Percentiles rank a stretch among this genome's conserved stretches.
Evolutionary conservation across 768 basidiomycete genomes (phyloP).

Genomic region (Hygrophorus pudorinus): DNA sequence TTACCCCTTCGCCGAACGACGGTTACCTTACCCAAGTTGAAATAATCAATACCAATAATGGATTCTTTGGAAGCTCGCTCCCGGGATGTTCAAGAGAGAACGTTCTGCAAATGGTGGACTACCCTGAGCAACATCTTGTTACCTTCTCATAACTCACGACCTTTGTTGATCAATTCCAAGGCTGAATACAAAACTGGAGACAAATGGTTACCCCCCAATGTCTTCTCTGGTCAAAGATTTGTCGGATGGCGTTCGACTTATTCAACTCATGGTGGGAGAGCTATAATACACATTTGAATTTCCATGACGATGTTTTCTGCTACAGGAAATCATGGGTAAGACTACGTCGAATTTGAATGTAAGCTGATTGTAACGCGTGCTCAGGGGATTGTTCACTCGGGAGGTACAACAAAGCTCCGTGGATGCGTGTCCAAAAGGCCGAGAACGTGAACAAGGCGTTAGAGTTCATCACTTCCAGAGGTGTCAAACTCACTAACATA

Average conservation of each 20-base stretch:
- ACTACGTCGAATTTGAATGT: slow-evolving; percentile 1
- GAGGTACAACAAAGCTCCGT: slow-evolving; percentile 83
- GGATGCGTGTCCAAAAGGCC: slow-evolving; percentile 92
- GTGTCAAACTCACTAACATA: slow-evolving; percentile 95
- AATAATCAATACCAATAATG: slow-evolving; percentile 19
- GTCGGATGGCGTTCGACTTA: slow-evolving; percentile 89
- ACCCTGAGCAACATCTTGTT: slow-evolving; percentile 4
- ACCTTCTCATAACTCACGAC: slow-evolving; percentile 7
- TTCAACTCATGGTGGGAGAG: slow-evolving; percentile 80
- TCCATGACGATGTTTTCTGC: not conserved
- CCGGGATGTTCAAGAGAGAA: slow-evolving; percentile 60
- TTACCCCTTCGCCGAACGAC: too few species aligned
- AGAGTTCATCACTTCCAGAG: slow-evolving; percentile 88
- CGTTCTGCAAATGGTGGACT: slow-evolving; percentile 83
- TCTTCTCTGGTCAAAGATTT: slow-evolving; percentile 82
- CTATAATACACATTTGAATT: not conserved
- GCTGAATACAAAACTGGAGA: slow-evolving; percentile 93
- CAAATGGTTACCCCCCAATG: slow-evolving; percentile 80
- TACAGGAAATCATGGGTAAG: slow-evolving; percentile 92
- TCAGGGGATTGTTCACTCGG: slow-evolving; percentile 86
- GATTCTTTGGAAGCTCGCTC: slow-evolving; percentile 57
- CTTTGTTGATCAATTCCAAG: slow-evolving; percentile 29
- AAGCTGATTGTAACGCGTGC: not conserved
- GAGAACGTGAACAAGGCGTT: slow-evolving; percentile 98
- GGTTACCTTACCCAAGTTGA: too few species aligned